phyloP scores from a whole-genome alignment of 306 rosid species.

The Lotus japonicus region DNA sequence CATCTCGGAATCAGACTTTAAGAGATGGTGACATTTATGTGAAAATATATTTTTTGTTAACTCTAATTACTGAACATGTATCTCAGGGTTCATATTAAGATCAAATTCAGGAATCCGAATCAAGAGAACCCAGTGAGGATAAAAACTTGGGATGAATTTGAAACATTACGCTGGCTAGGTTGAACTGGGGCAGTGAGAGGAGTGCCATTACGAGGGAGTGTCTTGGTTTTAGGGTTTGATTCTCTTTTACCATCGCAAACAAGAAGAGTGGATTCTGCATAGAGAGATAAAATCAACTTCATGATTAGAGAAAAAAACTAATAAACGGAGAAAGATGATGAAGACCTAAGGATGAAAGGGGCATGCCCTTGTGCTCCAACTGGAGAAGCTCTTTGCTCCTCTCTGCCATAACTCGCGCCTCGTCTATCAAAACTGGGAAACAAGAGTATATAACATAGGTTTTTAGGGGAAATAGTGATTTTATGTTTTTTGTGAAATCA shows the following conservation, averaged over 20 bases:
- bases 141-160: not conserved
- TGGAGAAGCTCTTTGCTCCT: conserved; percentile 73
- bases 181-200: conserved; percentile 38
- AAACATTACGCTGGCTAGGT: conserved; percentile 49
- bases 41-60: too few species aligned
- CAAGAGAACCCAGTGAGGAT: not conserved
- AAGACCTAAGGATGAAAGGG: conserved; percentile 49
- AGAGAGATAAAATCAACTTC: not conserved
- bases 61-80: too few species aligned
- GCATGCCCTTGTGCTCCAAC: conserved; percentile 42
- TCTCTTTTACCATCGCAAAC: conserved; percentile 28
- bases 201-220: conserved; percentile 24
- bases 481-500: too few species aligned
- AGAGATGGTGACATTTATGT: too few species aligned
- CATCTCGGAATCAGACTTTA: too few species aligned
- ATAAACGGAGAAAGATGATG: not conserved
- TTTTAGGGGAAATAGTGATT: too few species aligned
- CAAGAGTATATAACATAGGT: too few species aligned
- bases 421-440: too few species aligned
- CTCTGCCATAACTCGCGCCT: conserved; percentile 29
- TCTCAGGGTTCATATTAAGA: too few species aligned
- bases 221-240: conserved; percentile 20
- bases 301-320: not conserved
- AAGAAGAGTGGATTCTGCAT: conserved; percentile 50
- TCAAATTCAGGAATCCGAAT: not conserved